Evolutionary conservation across 306 rosid species (phyloP).

Genomic region (Elaeagnus macrophylla): DNA sequence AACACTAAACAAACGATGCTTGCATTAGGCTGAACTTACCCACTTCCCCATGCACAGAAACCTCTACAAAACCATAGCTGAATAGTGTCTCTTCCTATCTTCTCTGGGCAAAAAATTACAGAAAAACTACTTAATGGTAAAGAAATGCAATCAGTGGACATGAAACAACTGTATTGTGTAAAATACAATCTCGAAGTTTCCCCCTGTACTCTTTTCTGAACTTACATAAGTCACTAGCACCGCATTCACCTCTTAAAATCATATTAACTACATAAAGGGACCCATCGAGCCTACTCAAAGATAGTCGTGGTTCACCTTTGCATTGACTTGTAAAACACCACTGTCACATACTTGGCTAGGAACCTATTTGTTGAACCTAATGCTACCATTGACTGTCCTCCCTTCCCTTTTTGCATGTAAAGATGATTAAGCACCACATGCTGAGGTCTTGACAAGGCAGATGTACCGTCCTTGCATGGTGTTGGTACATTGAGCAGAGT

Average conservation of each 20-base stretch:
- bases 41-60: too few species aligned
- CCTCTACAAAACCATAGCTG: too few species aligned
- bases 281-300: conserved; percentile 18
- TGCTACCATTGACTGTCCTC: conserved; percentile 79
- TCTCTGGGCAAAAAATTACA: too few species aligned
- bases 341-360: conserved; percentile 80
- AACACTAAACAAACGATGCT: too few species aligned
- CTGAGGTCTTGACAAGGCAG: conserved; percentile 79
- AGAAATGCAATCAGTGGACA: too few species aligned
- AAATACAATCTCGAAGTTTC: too few species aligned
- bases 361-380: conserved; percentile 82
- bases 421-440: conserved; percentile 92
- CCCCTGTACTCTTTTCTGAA: too few species aligned
- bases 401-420: conserved; percentile 86
- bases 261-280: conserved; percentile 31
- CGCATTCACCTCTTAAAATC: conserved; percentile 32
- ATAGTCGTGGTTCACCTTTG: conserved; percentile 40
- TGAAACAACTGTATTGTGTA: too few species aligned
- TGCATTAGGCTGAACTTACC: too few species aligned
- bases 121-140: too few species aligned
- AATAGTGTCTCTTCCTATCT: too few species aligned
- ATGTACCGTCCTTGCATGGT: conserved; percentile 62
- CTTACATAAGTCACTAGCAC: neutral
- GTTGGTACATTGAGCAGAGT: conserved; percentile 75
- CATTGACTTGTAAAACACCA: conserved; percentile 93